A percentile compares a stretch with the other conserved stretches of the same genome.
Evolutionary conservation across 805 yeast genomes (phyloP).

Genomic region (Nakazawaea holstii): DNA sequence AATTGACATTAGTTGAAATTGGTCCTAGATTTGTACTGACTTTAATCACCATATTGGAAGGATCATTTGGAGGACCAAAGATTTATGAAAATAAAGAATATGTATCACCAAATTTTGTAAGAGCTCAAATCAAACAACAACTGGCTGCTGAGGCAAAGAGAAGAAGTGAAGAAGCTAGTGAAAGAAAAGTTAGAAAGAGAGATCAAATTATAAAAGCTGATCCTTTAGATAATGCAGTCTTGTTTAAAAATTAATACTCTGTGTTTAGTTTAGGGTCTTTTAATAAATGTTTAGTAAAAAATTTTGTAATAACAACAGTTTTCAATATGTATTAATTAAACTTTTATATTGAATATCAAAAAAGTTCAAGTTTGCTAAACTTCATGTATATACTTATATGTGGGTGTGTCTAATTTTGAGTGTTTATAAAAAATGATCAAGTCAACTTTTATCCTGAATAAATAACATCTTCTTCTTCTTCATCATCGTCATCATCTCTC

Average conservation of each 20-base stretch:
- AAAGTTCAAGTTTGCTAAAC: no score
- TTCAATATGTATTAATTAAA: no score
- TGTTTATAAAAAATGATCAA: no score
- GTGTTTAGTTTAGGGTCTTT: not conserved
- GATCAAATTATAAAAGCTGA: conserved; percentile 71
- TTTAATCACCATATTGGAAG: conserved; percentile 85
- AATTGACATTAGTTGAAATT: conserved; percentile 81
- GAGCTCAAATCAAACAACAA: conserved; percentile 80
- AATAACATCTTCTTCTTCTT: no score
- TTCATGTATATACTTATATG: no score
- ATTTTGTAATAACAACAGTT: no score
- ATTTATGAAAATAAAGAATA: conserved; percentile 95
- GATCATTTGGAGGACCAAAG: conserved; percentile 97
- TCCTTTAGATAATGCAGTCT: conserved; percentile 73
- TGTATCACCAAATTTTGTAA: conserved; percentile 90
- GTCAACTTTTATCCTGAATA: no score
- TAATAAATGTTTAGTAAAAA: not conserved
- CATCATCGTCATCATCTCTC: no score
- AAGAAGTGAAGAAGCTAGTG: conserved; percentile 75
- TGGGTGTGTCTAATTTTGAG: no score
- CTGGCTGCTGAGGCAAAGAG: conserved; percentile 74
- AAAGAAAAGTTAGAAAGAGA: conserved; percentile 70
- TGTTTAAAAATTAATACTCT: conserved; percentile 46
- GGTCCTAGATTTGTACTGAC: conserved; percentile 97
- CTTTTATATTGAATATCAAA: no score